Evolutionary conservation across 2,329 filamentous ascomycete genomes (phyloP).

Genomic region (Sporothrix humicola): DNA sequence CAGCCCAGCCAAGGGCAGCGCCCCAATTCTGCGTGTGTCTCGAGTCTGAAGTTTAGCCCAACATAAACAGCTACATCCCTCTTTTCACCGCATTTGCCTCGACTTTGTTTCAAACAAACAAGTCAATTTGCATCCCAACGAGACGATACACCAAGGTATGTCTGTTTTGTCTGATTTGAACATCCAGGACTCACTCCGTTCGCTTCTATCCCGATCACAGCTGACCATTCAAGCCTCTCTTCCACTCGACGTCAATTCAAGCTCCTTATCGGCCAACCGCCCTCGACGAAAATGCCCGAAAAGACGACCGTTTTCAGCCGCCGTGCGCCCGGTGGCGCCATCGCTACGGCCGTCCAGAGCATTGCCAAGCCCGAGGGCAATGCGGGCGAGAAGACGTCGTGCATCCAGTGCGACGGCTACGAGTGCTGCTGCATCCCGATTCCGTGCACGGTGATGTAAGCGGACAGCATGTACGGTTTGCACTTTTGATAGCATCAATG

Average conservation of each 20-base stretch:
- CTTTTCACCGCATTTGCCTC: too few species aligned
- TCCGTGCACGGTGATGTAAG: constrained; percentile 38
- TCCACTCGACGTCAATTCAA: background rate
- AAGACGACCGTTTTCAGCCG: constrained; percentile 23
- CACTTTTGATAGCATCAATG: background rate
- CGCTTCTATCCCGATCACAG: too few species aligned
- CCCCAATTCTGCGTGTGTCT: too few species aligned
- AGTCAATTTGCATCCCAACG: too few species aligned
- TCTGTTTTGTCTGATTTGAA: too few species aligned
- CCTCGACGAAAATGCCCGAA: background rate
- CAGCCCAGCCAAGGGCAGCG: background rate
- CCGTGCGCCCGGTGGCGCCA: constrained; percentile 38
- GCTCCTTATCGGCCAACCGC: background rate
- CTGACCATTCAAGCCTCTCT: background rate
- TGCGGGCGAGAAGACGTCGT: constrained; percentile 52
- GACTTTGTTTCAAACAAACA: too few species aligned
- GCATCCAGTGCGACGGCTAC: constrained; percentile 57
- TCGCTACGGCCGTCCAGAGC: constrained; percentile 55
- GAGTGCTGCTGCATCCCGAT: constrained; percentile 62
- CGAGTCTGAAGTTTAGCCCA: too few species aligned
- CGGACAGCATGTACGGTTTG: background rate
- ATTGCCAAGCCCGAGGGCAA: constrained; percentile 57
- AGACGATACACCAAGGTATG: too few species aligned
- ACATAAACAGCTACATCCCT: too few species aligned
- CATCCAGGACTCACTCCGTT: too few species aligned